Evolutionary conservation across 2,329 filamentous ascomycete species (phyloP).

Genomic region (Fusarium lyarnte): DNA sequence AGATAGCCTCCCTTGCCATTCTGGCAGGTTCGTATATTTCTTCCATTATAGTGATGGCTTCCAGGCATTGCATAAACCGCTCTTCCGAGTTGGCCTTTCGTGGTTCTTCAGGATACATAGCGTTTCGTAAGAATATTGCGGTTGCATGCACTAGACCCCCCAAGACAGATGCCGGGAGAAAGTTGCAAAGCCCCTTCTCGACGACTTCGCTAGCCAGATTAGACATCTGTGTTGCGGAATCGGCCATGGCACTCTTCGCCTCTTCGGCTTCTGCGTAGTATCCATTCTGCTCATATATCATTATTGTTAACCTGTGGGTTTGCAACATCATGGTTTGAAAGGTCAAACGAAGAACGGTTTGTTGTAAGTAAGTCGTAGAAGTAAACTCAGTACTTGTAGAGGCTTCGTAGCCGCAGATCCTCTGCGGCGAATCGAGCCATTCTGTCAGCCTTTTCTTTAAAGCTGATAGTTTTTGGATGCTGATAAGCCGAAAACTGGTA

Average conservation of each 20-base stretch:
- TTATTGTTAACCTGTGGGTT: not conserved
- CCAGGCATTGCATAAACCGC: not conserved
- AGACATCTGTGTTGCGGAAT: not conserved
- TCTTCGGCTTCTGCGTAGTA: not conserved
- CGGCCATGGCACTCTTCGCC: not conserved
- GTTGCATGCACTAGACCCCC: not conserved
- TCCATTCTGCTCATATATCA: not conserved
- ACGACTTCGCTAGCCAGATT: not conserved
- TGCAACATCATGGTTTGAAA: not conserved
- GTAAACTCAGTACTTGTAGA: not conserved
- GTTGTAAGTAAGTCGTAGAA: not conserved
- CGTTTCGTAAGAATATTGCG: not conserved
- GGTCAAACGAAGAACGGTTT: not conserved
- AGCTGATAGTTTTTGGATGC: not conserved
- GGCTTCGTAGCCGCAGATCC: not conserved
- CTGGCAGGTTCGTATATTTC: not conserved
- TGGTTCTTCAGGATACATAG: not conserved
- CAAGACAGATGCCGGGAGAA: not conserved
- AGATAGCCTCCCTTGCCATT: not conserved
- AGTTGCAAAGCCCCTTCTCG: not conserved
- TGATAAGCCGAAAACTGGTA: fast-evolving
- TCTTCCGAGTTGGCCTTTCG: not conserved
- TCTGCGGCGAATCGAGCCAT: not conserved
- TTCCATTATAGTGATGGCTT: not conserved
- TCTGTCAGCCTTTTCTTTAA: not conserved